These are phyloP conservation scores for Ophiosphaerella herpotricha DNA, from an alignment of 2,329 filamentous ascomycete genomes.

Conservation along the genomic window DNA sequence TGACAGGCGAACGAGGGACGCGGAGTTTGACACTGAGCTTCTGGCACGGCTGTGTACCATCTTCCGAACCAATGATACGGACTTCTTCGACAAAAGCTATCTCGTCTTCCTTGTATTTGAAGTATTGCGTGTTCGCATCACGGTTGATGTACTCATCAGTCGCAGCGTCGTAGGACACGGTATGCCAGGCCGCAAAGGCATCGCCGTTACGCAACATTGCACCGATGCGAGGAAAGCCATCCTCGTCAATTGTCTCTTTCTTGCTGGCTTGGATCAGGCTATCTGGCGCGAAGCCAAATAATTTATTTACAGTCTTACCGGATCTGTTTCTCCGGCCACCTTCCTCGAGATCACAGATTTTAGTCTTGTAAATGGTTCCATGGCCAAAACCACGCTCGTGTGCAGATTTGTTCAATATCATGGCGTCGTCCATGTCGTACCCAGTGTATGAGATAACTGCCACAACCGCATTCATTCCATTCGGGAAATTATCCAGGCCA, in stretches of 20 bases:
- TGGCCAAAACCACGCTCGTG: constrained; percentile 95
- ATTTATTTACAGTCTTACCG: constrained; percentile 72
- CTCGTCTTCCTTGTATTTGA: constrained; percentile 94
- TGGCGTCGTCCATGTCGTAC: constrained; percentile 99
- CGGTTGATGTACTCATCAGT: constrained; percentile 81
- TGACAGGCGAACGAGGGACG: constrained; percentile 85
- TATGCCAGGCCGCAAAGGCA: constrained; percentile 86
- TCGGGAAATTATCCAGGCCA: constrained; percentile 96
- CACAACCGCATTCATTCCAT: constrained; percentile 92
- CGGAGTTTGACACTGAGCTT: constrained; percentile 91
- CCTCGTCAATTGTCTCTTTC: constrained; percentile 77
- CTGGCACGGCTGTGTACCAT: constrained; percentile 80
- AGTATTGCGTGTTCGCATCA: constrained; percentile 82
- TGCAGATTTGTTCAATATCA: constrained; percentile 98
- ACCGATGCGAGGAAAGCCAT: constrained; percentile 84
- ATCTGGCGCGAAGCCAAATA: constrained; percentile 89
- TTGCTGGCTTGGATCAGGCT: constrained; percentile 72
- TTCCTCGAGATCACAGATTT: constrained; percentile 85
- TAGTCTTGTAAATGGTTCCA: constrained; percentile 97
- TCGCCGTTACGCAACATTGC: constrained; percentile 79
- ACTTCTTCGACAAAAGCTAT: constrained; percentile 90
- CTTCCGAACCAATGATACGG: constrained; percentile 83
- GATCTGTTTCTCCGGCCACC: constrained; percentile 69
- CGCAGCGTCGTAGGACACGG: constrained; percentile 73
- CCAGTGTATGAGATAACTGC: constrained; percentile 98